A percentile compares a stretch with the other conserved stretches of the same genome.
Evolutionary conservation across 1,139 yeast genomes (phyloP).

Genomic region (Saccharomyces pastorianus): DNA sequence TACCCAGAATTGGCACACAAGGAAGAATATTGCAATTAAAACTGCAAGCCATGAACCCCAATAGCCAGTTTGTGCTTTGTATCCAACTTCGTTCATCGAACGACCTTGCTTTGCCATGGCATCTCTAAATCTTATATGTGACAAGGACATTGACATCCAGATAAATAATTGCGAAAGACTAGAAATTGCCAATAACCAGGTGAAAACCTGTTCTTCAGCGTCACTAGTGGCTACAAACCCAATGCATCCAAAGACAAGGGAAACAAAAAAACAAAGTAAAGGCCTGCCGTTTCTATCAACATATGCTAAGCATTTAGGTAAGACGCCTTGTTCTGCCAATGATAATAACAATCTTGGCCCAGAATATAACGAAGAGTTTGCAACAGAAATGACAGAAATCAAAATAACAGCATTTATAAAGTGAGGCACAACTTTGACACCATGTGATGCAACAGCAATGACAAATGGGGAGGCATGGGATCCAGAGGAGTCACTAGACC

Average conservation of each 20-base stretch:
- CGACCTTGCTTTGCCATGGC: slow-evolving; percentile 53
- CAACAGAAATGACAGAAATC: slow-evolving; percentile 56
- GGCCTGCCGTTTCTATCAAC: slow-evolving; percentile 55
- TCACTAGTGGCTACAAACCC: slow-evolving; percentile 52
- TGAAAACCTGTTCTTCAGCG: slow-evolving; percentile 46
- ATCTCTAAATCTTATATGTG: slow-evolving; percentile 44
- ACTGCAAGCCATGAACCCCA: slow-evolving; percentile 61
- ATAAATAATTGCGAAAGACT: slow-evolving; percentile 54
- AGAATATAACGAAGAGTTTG: slow-evolving; percentile 69
- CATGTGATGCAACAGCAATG: slow-evolving; percentile 56
- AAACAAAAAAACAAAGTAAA: slow-evolving; percentile 42
- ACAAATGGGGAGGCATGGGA: slow-evolving; percentile 61
- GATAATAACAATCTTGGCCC: slow-evolving; percentile 58
- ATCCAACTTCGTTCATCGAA: slow-evolving; percentile 54
- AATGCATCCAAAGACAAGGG: slow-evolving; percentile 48
- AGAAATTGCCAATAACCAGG: slow-evolving; percentile 61
- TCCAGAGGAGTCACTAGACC: slow-evolving; percentile 34
- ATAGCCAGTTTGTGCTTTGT: slow-evolving; percentile 56
- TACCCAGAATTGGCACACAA: slow-evolving; percentile 70
- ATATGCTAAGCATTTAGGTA: slow-evolving; percentile 48
- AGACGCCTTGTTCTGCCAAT: slow-evolving; percentile 52
- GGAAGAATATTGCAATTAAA: slow-evolving; percentile 48
- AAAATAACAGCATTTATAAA: slow-evolving; percentile 64
- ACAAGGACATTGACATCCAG: slow-evolving; percentile 47
- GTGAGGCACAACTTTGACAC: slow-evolving; percentile 56